A percentile compares a stretch with the other conserved stretches of the same genome.
Evolutionary conservation across 768 basidiomycete genomes (phyloP).

Genomic region (Pholiota molesta): DNA sequence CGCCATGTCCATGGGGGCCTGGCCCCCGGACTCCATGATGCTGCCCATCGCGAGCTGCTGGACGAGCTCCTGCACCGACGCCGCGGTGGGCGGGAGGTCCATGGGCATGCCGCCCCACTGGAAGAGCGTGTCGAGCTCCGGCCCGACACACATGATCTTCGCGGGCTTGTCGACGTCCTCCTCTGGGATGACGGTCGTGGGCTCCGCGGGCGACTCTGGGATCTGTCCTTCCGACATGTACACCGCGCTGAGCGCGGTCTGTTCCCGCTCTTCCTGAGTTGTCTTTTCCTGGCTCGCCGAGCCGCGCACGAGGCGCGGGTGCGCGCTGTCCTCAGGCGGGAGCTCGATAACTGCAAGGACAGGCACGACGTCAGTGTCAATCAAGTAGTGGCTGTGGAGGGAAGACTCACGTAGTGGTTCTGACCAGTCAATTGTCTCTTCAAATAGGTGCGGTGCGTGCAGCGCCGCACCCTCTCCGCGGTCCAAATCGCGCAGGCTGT

Average conservation of each 20-base stretch:
- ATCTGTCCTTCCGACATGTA: constrained; percentile 74
- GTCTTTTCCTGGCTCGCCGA: constrained; percentile 68
- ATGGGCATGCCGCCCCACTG: constrained; percentile 46
- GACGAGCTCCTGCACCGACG: constrained; percentile 72
- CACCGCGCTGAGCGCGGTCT: constrained; percentile 72
- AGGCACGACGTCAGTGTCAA: constrained; percentile 23
- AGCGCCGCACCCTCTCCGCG: constrained; percentile 85
- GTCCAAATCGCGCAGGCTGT: constrained; percentile 85
- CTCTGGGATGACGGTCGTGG: constrained; percentile 58
- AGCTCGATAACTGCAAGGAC: constrained; percentile 59
- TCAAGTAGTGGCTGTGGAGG: constrained; percentile 19
- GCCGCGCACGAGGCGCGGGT: constrained; percentile 59
- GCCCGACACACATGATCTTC: constrained; percentile 68
- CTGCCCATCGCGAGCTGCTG: constrained; percentile 55
- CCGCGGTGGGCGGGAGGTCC: constrained; percentile 32
- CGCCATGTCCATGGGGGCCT: background rate
- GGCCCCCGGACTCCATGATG: constrained; percentile 2
- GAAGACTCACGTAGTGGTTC: constrained; percentile 75
- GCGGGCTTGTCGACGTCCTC: constrained; percentile 70
- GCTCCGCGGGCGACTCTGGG: constrained; percentile 79
- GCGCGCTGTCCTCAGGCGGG: constrained; percentile 48
- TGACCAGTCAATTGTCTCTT: constrained; percentile 85
- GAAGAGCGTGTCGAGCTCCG: constrained; percentile 64
- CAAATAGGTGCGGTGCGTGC: constrained; percentile 74
- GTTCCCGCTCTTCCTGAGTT: constrained; percentile 77